Percentiles rank a stretch among this genome's conserved stretches.
Conservation (phyloP, 2,329 filamentous ascomycete species). For the Trichoderma lentiforme region DNA sequence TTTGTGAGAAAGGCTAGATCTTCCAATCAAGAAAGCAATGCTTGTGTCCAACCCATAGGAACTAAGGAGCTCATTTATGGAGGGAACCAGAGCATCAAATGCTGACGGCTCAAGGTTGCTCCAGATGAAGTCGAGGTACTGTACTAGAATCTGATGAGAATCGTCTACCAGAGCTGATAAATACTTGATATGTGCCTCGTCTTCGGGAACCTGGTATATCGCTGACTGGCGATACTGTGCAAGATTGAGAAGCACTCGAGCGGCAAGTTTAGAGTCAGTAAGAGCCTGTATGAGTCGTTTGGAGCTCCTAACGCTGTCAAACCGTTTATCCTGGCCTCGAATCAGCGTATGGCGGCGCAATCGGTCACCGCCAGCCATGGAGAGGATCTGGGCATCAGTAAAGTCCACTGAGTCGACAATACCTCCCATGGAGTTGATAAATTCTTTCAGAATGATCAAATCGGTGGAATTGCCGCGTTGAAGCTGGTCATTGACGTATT, state of each 20-base stretch:
- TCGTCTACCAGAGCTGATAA: constrained; percentile 87
- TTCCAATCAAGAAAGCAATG: constrained; percentile 80
- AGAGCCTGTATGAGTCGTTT: constrained; percentile 77
- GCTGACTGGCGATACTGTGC: constrained; percentile 88
- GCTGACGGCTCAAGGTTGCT: constrained; percentile 71
- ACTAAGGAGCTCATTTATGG: constrained; percentile 67
- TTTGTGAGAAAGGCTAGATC: constrained; percentile 67
- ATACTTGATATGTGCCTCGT: constrained; percentile 80
- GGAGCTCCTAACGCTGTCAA: constrained; percentile 70
- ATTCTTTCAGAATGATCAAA: constrained; percentile 84
- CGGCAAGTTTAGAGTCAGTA: constrained; percentile 72
- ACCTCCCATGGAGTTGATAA: constrained; percentile 90
- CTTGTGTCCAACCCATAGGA: constrained; percentile 77
- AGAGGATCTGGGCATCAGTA: constrained; percentile 80
- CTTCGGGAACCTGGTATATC: constrained; percentile 68
- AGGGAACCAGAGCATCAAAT: constrained; percentile 76
- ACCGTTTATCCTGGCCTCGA: constrained; percentile 76
- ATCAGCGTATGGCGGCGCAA: constrained; percentile 78
- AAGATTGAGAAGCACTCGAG: constrained; percentile 82
- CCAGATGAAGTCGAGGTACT: constrained; percentile 86
- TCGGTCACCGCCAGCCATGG: constrained; percentile 81
- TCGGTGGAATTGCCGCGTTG: constrained; percentile 81
- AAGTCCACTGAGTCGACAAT: constrained; percentile 84
- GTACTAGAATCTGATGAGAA: constrained; percentile 76
- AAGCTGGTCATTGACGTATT: constrained; percentile 85